Percentiles rank a stretch among this genome's conserved stretches.
phyloP scores from a whole-genome alignment of 1,284 basidiomycete species.

The Malassezia furfur region DNA sequence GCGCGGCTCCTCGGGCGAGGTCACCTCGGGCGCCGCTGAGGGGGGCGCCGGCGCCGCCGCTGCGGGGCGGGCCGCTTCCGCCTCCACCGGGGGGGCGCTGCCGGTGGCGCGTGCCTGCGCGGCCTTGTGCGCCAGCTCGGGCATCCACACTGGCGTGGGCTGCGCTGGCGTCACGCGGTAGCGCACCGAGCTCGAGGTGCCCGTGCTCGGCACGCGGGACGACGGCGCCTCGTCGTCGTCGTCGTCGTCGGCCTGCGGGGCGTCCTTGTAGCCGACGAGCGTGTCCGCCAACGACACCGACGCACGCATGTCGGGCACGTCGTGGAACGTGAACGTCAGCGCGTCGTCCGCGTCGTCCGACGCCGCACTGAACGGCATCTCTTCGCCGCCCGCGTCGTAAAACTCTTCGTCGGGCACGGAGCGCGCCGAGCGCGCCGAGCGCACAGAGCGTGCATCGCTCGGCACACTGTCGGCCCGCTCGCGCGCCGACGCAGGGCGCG shows the following conservation, averaged over 20 bases:
- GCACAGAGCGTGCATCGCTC: background rate
- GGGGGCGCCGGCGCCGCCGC: background rate
- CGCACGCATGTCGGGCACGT: conserved; percentile 1
- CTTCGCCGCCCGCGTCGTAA: background rate
- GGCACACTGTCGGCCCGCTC: background rate
- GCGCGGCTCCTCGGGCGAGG: background rate
- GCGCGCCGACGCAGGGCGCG: background rate
- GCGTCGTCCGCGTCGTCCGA: background rate
- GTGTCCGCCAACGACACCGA: conserved; percentile 36
- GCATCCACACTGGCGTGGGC: background rate
- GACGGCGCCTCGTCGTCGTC: background rate
- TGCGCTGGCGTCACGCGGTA: background rate
- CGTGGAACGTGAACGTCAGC: background rate
- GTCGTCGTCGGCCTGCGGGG: conserved; percentile 9
- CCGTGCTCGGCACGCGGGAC: background rate
- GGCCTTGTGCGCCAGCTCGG: background rate
- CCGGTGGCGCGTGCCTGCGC: background rate
- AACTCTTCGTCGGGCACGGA: background rate
- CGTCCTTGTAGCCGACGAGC: conserved; percentile 18
- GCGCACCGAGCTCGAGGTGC: background rate
- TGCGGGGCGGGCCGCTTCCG: background rate
- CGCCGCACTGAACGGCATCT: background rate
- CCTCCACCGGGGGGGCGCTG: background rate
- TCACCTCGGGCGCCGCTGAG: background rate
- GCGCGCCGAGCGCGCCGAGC: background rate